These are phyloP conservation scores for Thalassiosira hispida DNA, from an alignment of 352 stramenopile genomes.

Conservation along the genomic window DNA sequence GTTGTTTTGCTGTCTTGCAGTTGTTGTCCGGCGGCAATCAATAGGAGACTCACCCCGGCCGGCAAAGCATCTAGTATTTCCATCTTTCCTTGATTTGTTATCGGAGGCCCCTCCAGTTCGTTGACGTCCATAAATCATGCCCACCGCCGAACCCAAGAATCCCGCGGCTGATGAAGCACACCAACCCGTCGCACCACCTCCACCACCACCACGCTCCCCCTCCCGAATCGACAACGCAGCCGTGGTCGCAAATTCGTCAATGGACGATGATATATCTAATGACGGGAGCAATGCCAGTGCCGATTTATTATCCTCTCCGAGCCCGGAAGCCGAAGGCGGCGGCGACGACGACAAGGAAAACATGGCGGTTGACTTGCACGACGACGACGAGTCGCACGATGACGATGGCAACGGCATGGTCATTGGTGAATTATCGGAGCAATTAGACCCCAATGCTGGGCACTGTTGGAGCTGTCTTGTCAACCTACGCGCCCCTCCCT, in stretches of 20 bases:
- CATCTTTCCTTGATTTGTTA: no score
- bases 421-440: slow-evolving; percentile 5
- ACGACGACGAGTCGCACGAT: background rate
- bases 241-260: background rate
- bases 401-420: background rate
- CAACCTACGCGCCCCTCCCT: slow-evolving; percentile 2
- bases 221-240: background rate
- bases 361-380: background rate
- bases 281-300: background rate
- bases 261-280: slow-evolving; percentile 5
- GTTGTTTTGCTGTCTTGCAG: no score
- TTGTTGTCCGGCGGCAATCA: no score
- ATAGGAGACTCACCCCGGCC: no score
- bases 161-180: no score
- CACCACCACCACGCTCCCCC: background rate
- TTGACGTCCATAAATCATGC: slow-evolving; percentile 5
- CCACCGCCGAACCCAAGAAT: background rate
- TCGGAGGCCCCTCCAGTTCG: no score
- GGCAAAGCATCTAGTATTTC: no score
- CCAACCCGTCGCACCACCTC: background rate
- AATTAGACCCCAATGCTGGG: slow-evolving; percentile 20
- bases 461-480: slow-evolving; percentile 59
- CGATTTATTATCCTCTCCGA: background rate
- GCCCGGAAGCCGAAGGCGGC: background rate
- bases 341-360: background rate